phyloP scores from a whole-genome alignment of 176 grass and related monocot species.

The Echinochloa phyllopogon region DNA sequence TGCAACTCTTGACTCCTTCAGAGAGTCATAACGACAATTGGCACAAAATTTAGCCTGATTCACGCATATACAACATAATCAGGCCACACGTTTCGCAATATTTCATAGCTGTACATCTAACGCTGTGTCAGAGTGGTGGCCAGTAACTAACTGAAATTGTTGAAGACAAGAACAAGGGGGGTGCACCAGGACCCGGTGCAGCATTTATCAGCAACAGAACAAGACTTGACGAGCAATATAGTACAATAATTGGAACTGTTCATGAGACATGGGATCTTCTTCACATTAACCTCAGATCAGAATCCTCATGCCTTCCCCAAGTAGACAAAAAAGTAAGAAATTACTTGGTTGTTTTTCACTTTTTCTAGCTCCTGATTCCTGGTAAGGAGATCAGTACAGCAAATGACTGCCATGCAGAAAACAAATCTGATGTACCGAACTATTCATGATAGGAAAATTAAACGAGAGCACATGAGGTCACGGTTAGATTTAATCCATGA shows the following conservation, averaged over 20 bases:
- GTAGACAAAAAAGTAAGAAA: not conserved
- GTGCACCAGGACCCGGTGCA: not conserved
- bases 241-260: conserved; percentile 26
- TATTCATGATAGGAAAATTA: not conserved
- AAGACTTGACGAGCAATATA: conserved; percentile 13
- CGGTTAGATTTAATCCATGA: not conserved
- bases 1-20: not conserved
- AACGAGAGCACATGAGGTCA: not conserved
- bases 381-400: not conserved
- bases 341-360: not conserved
- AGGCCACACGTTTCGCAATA: not conserved
- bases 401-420: conserved; percentile 7
- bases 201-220: conserved; percentile 18
- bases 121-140: not conserved
- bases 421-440: not conserved
- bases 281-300: conserved; percentile 16
- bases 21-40: not conserved
- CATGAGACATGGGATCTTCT: conserved; percentile 6
- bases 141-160: conserved; percentile 9
- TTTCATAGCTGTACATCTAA: not conserved
- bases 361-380: not conserved
- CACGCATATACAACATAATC: not conserved
- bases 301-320: not conserved
- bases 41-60: not conserved
- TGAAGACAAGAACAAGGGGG: conserved; percentile 7